These are phyloP conservation scores for Geum urbanum DNA, from an alignment of 306 rosid genomes.

Conservation along the genomic window DNA sequence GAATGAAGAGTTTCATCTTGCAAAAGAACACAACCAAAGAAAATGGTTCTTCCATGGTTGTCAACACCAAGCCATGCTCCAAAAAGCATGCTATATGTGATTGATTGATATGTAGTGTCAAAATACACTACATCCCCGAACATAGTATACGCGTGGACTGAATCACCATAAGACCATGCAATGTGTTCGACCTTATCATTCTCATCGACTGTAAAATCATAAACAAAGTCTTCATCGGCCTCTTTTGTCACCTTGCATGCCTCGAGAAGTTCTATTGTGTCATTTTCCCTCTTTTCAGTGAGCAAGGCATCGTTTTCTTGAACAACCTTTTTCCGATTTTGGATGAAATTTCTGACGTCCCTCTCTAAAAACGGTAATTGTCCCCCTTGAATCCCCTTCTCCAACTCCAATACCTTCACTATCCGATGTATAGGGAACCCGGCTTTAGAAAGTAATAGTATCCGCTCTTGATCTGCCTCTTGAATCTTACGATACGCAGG, in stretches of 20 bases:
- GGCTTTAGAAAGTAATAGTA: conserved; percentile 82
- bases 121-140: conserved; percentile 84
- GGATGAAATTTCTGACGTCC: conserved; percentile 92
- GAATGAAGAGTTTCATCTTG: conserved; percentile 87
- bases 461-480: conserved; percentile 87
- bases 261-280: conserved; percentile 84
- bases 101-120: conserved; percentile 64
- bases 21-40: conserved; percentile 78
- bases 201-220: conserved; percentile 74
- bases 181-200: conserved; percentile 74
- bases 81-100: conserved; percentile 78
- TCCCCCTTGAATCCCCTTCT: conserved; percentile 93
- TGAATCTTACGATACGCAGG: conserved; percentile 90
- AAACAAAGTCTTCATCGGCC: conserved; percentile 58
- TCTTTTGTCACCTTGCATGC: conserved; percentile 79
- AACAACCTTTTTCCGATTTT: conserved; percentile 80
- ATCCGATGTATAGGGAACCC: conserved; percentile 92
- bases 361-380: conserved; percentile 90
- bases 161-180: conserved; percentile 78
- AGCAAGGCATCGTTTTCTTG: conserved; percentile 83
- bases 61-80: conserved; percentile 97
- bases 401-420: conserved; percentile 90
- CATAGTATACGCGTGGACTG: conserved; percentile 56
- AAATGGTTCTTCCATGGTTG: conserved; percentile 74
- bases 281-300: conserved; percentile 79